Conservation (phyloP, 2,329 filamentous ascomycete genomes). For the Calcarisporium arbuscula region DNA sequence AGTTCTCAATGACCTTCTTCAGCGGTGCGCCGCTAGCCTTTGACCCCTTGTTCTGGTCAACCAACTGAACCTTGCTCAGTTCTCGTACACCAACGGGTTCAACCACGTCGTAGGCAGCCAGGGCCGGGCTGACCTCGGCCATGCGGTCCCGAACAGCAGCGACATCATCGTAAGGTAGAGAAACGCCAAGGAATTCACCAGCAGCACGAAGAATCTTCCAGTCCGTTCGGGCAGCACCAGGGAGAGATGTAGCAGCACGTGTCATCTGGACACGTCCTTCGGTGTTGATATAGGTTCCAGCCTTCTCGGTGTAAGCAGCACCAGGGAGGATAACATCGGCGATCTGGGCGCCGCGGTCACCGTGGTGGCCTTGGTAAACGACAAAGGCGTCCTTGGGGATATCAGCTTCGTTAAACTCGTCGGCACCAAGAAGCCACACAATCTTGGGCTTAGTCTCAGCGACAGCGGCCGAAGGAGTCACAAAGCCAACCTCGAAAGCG, state of each 20-base stretch:
- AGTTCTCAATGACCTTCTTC: constrained; percentile 86
- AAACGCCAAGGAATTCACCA: constrained; percentile 82
- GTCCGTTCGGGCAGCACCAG: constrained; percentile 86
- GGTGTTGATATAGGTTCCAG: constrained; percentile 93
- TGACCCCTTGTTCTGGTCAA: constrained; percentile 90
- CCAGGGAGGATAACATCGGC: constrained; percentile 92
- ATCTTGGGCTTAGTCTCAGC: constrained; percentile 88
- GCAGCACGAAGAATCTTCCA: constrained; percentile 98
- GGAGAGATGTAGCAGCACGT: constrained; percentile 79
- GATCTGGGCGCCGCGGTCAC: constrained; percentile 85
- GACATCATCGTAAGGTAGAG: constrained; percentile 90
- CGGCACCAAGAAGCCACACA: constrained; percentile 91
- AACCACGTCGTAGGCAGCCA: constrained; percentile 84
- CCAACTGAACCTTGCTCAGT: constrained; percentile 88
- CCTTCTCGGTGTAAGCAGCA: constrained; percentile 95
- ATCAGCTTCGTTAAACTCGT: constrained; percentile 78
- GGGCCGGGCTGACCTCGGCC: constrained; percentile 86
- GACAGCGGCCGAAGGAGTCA: constrained; percentile 73
- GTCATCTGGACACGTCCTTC: constrained; percentile 95
- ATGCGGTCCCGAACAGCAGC: constrained; percentile 86
- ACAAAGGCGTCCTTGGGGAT: constrained; percentile 95
- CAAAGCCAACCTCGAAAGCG: constrained; percentile 94
- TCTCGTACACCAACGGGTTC: constrained; percentile 69
- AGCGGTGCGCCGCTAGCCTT: constrained; percentile 67
- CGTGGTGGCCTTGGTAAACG: constrained; percentile 97